phyloP scores from a whole-genome alignment of 169 alveolate species.

The Babesia gibsoni region DNA sequence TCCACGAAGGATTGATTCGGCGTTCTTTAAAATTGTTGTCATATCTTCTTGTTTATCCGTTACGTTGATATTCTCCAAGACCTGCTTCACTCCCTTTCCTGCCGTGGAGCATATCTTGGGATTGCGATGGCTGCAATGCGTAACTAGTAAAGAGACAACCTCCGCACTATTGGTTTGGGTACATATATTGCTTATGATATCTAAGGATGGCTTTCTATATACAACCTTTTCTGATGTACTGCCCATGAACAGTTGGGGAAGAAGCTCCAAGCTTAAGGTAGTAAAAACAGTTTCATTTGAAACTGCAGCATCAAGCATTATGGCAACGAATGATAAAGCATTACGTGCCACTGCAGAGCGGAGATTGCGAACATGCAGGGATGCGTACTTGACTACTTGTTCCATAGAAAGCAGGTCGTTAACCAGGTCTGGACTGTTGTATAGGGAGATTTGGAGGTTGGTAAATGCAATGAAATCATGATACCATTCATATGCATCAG shows the following conservation, averaged over 20 bases:
- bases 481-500: conserved; percentile 30
- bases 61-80: conserved; percentile 8
- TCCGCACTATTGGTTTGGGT: background rate
- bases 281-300: background rate
- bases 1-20: background rate
- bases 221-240: conserved; percentile 47
- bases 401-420: conserved; percentile 1
- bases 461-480: conserved; percentile 53
- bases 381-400: conserved; percentile 10
- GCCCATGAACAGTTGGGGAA: conserved; percentile 31
- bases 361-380: conserved; percentile 33
- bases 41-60: no score
- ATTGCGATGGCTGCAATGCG: conserved; percentile 14
- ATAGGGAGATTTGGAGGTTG: conserved; percentile 51
- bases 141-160: background rate
- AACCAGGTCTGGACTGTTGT: conserved; percentile 11
- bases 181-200: background rate
- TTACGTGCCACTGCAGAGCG: conserved; percentile 54
- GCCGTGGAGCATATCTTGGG: conserved; percentile 14
- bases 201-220: conserved; percentile 33
- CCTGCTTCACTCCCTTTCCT: background rate
- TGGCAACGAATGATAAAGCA: conserved; percentile 17
- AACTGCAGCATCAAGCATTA: background rate
- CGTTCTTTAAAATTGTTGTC: no score
- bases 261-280: background rate